Percentiles rank a stretch among this genome's conserved stretches.
Evolutionary conservation across 176 grass and related monocot species (phyloP).

Genomic region (Ampelocalamus luodianensis): DNA sequence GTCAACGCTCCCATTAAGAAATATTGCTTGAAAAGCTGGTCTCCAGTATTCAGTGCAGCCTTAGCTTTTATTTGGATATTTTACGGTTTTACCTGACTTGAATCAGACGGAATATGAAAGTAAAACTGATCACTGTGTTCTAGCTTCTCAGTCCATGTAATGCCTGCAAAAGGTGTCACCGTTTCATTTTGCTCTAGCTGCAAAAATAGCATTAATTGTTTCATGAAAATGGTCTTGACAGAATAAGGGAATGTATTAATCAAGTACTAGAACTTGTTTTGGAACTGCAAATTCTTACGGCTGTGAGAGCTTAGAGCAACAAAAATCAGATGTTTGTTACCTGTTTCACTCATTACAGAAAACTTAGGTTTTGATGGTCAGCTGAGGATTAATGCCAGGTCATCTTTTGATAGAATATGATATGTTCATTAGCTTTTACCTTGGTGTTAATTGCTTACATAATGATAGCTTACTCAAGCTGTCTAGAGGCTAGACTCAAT

Average conservation of each 20-base stretch:
- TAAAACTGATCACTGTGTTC: not conserved
- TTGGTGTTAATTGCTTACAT: slow-evolving; percentile 15
- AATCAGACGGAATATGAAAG: slow-evolving; percentile 14
- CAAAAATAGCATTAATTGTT: not conserved
- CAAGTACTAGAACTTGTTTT: slow-evolving; percentile 10
- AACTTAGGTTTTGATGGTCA: not conserved
- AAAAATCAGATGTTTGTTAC: slow-evolving; percentile 1
- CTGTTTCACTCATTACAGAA: not conserved
- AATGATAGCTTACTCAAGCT: not conserved
- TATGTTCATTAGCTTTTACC: slow-evolving; percentile 25
- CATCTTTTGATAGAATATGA: not conserved
- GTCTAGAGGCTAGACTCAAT: not conserved
- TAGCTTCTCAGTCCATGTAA: not conserved
- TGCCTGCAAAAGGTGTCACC: slow-evolving; percentile 17
- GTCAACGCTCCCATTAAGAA: slow-evolving; percentile 32
- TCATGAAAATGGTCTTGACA: not conserved
- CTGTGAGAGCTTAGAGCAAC: not conserved
- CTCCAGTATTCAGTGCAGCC: not conserved
- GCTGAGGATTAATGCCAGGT: not conserved
- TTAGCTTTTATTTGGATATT: slow-evolving; percentile 30
- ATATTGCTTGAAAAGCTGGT: slow-evolving; percentile 19
- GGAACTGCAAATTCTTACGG: not conserved
- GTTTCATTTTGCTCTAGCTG: not conserved
- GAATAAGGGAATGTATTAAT: slow-evolving; percentile 4
- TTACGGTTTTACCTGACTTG: not conserved